Evolutionary conservation across 225 moss, liverwort and hornwort genomes (phyloP), one percentile per base, ranked within the genome.

Genomic region (Bryum argenteum): DNA sequence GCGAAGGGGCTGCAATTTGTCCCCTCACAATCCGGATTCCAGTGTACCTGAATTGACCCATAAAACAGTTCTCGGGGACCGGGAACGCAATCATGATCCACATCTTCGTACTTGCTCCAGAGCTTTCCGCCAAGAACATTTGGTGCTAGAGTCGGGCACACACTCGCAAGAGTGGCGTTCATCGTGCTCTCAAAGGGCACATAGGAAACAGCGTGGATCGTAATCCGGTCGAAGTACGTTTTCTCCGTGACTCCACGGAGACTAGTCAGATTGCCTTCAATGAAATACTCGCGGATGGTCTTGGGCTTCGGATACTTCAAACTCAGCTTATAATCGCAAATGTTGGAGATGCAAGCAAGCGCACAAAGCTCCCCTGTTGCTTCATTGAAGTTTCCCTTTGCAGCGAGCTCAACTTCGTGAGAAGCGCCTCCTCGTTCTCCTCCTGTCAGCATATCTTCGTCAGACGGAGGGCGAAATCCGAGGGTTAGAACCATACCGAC

Each of bases 1-100:
- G 14, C 54, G 16, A 83, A 79, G 1, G 80, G 83, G 19, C 70
- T 80, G 65, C 83, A 83, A 22, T 80, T 65, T 8, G 65, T 56
- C 10, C 73, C 70, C 69, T 24, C 61, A 11, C 83, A 83, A 0
- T 54, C 19, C 11, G 65, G 69, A 56, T 77, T 56, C 80, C 79
- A 77, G 3, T 15, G 15, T 16, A 83, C 56, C 15, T 61, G 21
- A 50, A 72, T 40, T 2, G 50, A 18, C 17, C 58, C 33, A 43
- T n/a, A 26, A 0, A 41, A 0, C 23, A 55, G 0, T 24, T 2
- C 9, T 0, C 8, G 5, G 23, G 13, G 69, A 13, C 9, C 16
- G 2, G 33, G 2, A 5, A 6, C 0, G 63, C 72, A 54, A 54
- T 0, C 0, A 5, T 3, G 2, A 33, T 33, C 33, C 33, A 6